A percentile compares a stretch with the other conserved stretches of the same genome.
Evolutionary conservation across 2,329 filamentous ascomycete genomes (phyloP).

Genomic region (Ampelomyces quisqualis): DNA sequence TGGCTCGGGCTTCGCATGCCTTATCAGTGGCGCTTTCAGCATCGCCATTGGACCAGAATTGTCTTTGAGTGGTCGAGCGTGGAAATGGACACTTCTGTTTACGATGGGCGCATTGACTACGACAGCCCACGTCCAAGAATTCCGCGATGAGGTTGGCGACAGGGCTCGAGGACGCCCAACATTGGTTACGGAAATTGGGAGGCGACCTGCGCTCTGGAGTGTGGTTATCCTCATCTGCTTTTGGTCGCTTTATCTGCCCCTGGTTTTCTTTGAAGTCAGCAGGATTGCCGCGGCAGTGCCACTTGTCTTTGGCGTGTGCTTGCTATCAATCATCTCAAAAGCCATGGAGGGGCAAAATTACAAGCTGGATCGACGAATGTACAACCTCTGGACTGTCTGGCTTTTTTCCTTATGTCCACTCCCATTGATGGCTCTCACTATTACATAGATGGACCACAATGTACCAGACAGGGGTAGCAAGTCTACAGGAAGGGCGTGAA

Average conservation of each 20-base stretch:
- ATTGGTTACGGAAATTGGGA: slow-evolving; percentile 76
- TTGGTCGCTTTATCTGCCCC: slow-evolving; percentile 14
- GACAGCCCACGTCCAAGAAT: slow-evolving; percentile 46
- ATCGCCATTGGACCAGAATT: slow-evolving; percentile 17
- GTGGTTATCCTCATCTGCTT: slow-evolving; percentile 11
- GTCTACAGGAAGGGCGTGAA: too few species aligned
- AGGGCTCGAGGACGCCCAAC: slow-evolving; percentile 76
- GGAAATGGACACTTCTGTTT: slow-evolving; percentile 36
- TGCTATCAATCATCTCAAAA: slow-evolving; percentile 4
- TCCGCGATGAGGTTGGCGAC: slow-evolving; percentile 37
- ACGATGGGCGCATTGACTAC: slow-evolving; percentile 33
- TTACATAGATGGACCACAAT: background rate
- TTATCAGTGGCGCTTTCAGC: slow-evolving; percentile 30
- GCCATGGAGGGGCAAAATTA: slow-evolving; percentile 1
- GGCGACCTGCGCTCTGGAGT: slow-evolving; percentile 9
- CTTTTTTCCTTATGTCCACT: slow-evolving; percentile 17
- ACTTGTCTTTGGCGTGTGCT: slow-evolving; percentile 4
- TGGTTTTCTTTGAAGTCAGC: slow-evolving; percentile 7
- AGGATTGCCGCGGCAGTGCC: slow-evolving; percentile 9
- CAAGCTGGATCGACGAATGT: slow-evolving; percentile 13
- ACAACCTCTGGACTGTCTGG: slow-evolving; percentile 20
- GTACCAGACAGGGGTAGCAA: too few species aligned
- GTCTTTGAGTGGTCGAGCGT: slow-evolving; percentile 8
- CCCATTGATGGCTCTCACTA: slow-evolving; percentile 3
- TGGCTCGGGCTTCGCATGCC: slow-evolving; percentile 31